Evolutionary conservation across 2,329 filamentous ascomycete genomes (phyloP), one percentile per base, ranked within the genome.

Genomic region (Fusarium redolens): DNA sequence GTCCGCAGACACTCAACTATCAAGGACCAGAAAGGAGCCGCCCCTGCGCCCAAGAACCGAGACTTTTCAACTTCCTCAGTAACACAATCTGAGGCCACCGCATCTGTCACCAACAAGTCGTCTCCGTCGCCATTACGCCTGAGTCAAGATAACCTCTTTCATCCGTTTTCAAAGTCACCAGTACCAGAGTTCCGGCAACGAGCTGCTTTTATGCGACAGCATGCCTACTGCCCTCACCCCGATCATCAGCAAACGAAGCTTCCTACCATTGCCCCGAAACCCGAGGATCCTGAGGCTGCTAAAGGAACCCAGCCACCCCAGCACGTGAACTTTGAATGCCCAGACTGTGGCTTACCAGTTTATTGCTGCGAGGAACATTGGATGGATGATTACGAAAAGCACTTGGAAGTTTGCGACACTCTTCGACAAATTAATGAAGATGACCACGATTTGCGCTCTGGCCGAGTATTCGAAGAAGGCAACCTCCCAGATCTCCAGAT

Each of bases 291-390:
- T 69, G 90, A 92, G 78, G 82, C 84, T 22, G 79, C 83, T 22
- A 88, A 85, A 15, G 90, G 88, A 51, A 81, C 83, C 43, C 82
- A 90, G 69, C 88, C 94, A 14, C 92, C 96, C 0, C 91, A 92
- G 20, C 94, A 97, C 82, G 94, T 98, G 58, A 87, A 93, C 75
- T 98, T 97, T 79, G 96, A 98, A 82, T 99, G 96, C 78, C 95
- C 96, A 1, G 96, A 99, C 81, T 99, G 96, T 77, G 96, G 96
- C 18, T 89, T 98, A 45, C 95, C 97, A 0, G 91, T 97, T 11
- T 97, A 96, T 80, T 99, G 96, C 85, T 96, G 91, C 76, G 93
- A 98, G 82, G 92, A 94, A 75, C 96, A 99, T 81, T 98, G 96
- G 93, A 94, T 93, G 80, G 94, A 97, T 76, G 94, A 98, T 81